Evolutionary conservation across 2,329 filamentous ascomycete genomes (phyloP).

Genomic region (Epichloe brachyelytri): DNA sequence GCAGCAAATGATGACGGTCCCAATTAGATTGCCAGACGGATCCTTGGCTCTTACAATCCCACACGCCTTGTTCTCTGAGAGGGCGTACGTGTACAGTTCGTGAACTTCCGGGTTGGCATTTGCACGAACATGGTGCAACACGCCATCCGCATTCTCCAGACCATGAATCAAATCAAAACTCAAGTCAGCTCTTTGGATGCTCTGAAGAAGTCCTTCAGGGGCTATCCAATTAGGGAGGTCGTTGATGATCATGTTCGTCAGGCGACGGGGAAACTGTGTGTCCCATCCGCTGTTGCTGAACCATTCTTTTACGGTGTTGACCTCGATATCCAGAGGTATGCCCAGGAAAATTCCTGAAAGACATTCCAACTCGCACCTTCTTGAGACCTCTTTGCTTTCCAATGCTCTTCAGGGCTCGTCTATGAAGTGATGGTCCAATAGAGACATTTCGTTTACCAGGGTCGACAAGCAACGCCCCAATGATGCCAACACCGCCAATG

Average conservation of each 20-base stretch:
- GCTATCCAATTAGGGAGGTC: constrained; percentile 62
- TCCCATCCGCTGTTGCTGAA: constrained; percentile 89
- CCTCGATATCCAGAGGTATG: constrained; percentile 48
- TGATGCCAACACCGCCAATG: constrained; percentile 56
- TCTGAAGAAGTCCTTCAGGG: constrained; percentile 64
- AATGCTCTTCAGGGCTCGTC: constrained; percentile 66
- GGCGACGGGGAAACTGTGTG: constrained; percentile 41
- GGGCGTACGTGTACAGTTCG: constrained; percentile 66
- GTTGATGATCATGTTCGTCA: constrained; percentile 58
- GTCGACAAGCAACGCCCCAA: constrained; percentile 83
- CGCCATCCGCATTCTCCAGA: constrained; percentile 58
- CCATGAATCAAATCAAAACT: constrained; percentile 78
- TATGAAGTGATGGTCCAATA: constrained; percentile 81
- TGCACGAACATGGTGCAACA: constrained; percentile 61
- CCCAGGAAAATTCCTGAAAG: constrained; percentile 73
- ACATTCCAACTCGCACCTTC: constrained; percentile 68
- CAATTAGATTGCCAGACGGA: constrained; percentile 53
- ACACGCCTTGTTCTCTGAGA: constrained; percentile 58
- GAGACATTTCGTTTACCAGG: constrained; percentile 75
- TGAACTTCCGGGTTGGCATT: constrained; percentile 65
- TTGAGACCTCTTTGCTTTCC: constrained; percentile 57
- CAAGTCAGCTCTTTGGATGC: constrained; percentile 57
- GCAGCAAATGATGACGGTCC: constrained; percentile 69
- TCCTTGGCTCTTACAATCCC: constrained; percentile 75
- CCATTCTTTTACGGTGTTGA: constrained; percentile 51